Conservation (phyloP, 257 asterid genomes). For the Gardenia jasminoides region DNA sequence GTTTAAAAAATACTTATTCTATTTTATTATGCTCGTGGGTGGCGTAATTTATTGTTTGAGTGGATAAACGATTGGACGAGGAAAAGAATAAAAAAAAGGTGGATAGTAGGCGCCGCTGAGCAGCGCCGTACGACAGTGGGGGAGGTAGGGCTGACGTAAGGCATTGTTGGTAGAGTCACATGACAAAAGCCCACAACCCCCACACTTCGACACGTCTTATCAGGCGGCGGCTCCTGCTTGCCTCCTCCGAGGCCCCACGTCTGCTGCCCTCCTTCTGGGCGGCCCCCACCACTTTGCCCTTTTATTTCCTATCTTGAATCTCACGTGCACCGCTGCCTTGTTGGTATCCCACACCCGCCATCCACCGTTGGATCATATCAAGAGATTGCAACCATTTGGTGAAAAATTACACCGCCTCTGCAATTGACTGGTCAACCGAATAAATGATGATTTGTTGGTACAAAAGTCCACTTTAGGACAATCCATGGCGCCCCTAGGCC, state of each 20-base stretch:
- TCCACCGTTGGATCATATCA: neutral
- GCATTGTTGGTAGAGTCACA: slow-evolving; percentile 18
- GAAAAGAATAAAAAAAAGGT: neutral
- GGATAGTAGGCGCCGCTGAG: slow-evolving; percentile 58
- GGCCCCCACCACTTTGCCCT: slow-evolving; percentile 10
- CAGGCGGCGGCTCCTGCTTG: slow-evolving; percentile 63
- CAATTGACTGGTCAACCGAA: slow-evolving; percentile 6
- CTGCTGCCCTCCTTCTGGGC: neutral
- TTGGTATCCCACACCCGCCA: neutral
- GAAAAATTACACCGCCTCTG: neutral
- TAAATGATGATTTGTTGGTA: neutral
- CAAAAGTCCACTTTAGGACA: neutral
- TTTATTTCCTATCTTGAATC: neutral
- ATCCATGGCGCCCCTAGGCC: neutral
- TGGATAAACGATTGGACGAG: neutral
- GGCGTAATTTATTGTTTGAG: neutral
- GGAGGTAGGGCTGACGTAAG: slow-evolving; percentile 60
- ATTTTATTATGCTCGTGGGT: neutral
- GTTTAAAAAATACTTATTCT: too few relatives aligned
- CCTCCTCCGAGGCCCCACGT: slow-evolving; percentile 22
- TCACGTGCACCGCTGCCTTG: neutral
- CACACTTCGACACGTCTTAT: slow-evolving; percentile 54
- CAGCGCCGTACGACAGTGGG: slow-evolving; percentile 48
- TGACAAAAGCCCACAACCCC: slow-evolving; percentile 29
- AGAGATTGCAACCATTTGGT: too few relatives aligned